Conservation (phyloP, 2,329 filamentous ascomycete genomes). For the Beauveria sp. region DNA sequence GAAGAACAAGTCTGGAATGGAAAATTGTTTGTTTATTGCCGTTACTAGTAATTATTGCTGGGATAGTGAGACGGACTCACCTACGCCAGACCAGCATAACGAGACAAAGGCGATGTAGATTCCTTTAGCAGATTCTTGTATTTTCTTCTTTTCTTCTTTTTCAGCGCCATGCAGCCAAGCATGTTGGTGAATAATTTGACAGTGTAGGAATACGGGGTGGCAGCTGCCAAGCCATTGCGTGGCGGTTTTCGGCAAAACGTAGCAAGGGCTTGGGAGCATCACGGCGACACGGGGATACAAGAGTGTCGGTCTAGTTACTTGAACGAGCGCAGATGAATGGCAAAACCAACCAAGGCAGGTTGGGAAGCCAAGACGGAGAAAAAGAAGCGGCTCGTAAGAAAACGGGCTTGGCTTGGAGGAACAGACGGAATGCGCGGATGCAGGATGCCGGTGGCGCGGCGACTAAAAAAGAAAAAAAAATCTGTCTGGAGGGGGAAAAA, state of each 20-base stretch:
- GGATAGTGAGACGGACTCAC: too few relatives aligned
- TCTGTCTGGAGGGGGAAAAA: background rate
- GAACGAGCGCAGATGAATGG: too few relatives aligned
- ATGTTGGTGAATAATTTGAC: background rate
- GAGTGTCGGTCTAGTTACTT: too few relatives aligned
- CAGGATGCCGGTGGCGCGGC: slow-evolving; percentile 3
- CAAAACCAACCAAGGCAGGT: too few relatives aligned
- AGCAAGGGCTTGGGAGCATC: too few relatives aligned
- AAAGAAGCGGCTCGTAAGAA: background rate
- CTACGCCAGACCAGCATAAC: too few relatives aligned
- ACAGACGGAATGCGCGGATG: background rate
- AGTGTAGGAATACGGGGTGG: background rate
- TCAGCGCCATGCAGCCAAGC: background rate
- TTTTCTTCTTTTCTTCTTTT: background rate
- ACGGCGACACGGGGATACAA: too few relatives aligned
- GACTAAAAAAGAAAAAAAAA: background rate
- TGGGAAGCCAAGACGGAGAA: background rate
- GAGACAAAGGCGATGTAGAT: too few relatives aligned
- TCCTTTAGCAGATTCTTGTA: background rate
- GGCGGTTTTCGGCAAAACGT: background rate
- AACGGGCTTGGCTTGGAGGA: background rate
- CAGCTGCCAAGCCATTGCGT: background rate
- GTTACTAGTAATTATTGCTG: too few relatives aligned
- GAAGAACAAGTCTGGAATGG: too few relatives aligned
- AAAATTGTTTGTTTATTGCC: too few relatives aligned